Conservation (phyloP, 306 rosid species). For the Lathyrus tuberosus region DNA sequence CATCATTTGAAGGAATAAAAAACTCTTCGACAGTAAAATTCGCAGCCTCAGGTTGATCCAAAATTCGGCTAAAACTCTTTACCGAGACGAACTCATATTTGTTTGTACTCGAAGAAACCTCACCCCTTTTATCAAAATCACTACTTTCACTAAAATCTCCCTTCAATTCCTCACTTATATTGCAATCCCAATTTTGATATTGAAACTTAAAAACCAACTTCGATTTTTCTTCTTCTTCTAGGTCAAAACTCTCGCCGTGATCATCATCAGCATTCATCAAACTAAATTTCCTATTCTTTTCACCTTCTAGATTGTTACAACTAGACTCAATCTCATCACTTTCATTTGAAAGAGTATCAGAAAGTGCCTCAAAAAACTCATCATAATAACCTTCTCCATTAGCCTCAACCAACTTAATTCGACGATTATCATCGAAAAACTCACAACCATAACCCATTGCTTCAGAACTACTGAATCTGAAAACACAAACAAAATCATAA, state of each 20-base stretch:
- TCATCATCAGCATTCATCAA: conserved; percentile 21
- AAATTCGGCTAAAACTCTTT: conserved; percentile 49
- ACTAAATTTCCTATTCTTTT: conserved; percentile 4
- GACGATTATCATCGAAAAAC: conserved; percentile 25
- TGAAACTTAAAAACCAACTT: conserved; percentile 68
- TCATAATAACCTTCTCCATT: conserved; percentile 16
- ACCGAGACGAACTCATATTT: conserved; percentile 55
- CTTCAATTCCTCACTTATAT: conserved; percentile 46
- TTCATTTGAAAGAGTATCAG: conserved; percentile 16
- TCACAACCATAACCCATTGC: conserved; percentile 31
- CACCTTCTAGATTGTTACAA: not conserved
- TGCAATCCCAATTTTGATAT: conserved; percentile 58
- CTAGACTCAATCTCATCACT: conserved; percentile 28
- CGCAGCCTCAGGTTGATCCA: conserved; percentile 56
- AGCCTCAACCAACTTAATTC: conserved; percentile 26
- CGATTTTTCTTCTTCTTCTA: conserved; percentile 45
- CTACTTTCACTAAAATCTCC: conserved; percentile 33
- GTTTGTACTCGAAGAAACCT: conserved; percentile 32
- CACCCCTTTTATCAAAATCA: conserved; percentile 38
- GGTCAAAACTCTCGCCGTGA: conserved; percentile 9
- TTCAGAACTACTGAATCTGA: conserved; percentile 44
- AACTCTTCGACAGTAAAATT: conserved; percentile 53
- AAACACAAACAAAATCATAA: not conserved
- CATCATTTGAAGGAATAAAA: conserved; percentile 33
- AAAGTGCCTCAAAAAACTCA: conserved; percentile 5